Evolutionary conservation across 805 yeast species (phyloP).

Genomic region (Candida germanica): DNA sequence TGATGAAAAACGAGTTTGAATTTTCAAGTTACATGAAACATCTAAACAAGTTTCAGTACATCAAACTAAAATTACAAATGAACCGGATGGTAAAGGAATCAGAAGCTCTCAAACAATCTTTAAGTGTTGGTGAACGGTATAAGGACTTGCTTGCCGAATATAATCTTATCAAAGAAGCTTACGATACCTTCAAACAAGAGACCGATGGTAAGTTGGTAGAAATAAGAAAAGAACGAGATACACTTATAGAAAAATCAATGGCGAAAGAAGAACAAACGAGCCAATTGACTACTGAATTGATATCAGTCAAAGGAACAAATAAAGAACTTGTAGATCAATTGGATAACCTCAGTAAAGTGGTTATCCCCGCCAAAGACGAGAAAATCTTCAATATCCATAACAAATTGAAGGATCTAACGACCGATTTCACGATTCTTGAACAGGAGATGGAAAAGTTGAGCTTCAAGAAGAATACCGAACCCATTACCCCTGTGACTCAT

Average conservation of each 20-base stretch:
- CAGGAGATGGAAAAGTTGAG: neutral
- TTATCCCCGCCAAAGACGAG: slow-evolving; percentile 21
- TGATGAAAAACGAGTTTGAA: slow-evolving; percentile 58
- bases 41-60: slow-evolving; percentile 18
- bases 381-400: slow-evolving; percentile 19
- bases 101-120: neutral
- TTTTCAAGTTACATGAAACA: slow-evolving; percentile 53
- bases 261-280: neutral
- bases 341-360: slow-evolving; percentile 12
- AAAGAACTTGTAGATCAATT: slow-evolving; percentile 4
- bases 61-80: slow-evolving; percentile 11
- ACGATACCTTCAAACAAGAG: slow-evolving; percentile 11
- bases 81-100: slow-evolving; percentile 11
- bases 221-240: slow-evolving; percentile 10
- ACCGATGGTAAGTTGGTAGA: slow-evolving; percentile 3
- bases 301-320: neutral
- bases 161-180: neutral
- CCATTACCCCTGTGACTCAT: neutral
- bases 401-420: slow-evolving; percentile 13
- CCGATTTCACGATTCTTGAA: slow-evolving; percentile 3
- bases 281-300: neutral
- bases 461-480: neutral
- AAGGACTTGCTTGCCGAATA: slow-evolving; percentile 1
- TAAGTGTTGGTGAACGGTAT: slow-evolving; percentile 1
- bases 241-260: slow-evolving; percentile 9